Conservation (phyloP, 2,329 filamentous ascomycete species). For the Orbilia ellipsospora region DNA sequence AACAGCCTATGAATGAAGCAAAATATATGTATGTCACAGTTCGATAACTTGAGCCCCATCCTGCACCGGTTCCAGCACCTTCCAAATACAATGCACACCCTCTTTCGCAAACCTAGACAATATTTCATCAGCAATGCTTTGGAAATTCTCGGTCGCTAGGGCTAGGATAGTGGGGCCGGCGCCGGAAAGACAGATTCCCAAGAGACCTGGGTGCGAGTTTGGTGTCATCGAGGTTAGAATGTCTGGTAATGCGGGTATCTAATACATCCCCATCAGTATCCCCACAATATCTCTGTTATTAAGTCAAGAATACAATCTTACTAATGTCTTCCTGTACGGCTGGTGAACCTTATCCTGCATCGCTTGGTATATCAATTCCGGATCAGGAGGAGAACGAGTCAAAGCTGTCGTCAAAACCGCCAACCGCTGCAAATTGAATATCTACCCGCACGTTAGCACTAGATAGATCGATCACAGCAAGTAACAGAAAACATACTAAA, state of each 20-base stretch:
- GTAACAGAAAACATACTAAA: constrained; percentile 47
- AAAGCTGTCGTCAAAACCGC: constrained; percentile 89
- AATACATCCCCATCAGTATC: background rate
- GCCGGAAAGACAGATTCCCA: constrained; percentile 94
- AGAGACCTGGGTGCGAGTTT: constrained; percentile 82
- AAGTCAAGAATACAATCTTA: constrained; percentile 26
- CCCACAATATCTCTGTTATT: background rate
- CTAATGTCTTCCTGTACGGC: constrained; percentile 86
- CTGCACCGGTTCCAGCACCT: constrained; percentile 81
- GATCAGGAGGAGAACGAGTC: constrained; percentile 87
- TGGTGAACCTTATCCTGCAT: constrained; percentile 99
- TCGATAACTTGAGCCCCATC: constrained; percentile 57
- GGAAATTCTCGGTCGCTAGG: constrained; percentile 88
- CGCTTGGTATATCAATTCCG: constrained; percentile 92
- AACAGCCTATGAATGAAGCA: background rate
- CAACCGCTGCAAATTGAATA: constrained; percentile 93
- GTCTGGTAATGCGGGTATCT: constrained; percentile 87
- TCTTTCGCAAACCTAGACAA: constrained; percentile 78
- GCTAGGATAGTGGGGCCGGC: constrained; percentile 95
- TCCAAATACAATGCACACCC: constrained; percentile 84
- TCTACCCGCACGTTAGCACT: constrained; percentile 63
- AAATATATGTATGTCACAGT: background rate
- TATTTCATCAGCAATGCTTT: constrained; percentile 82
- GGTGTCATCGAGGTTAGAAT: constrained; percentile 93
- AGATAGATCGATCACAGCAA: background rate